Evolutionary conservation across 495 filamentous ascomycete genomes (phyloP).

Genomic region (Hyaloscypha finlandica): DNA sequence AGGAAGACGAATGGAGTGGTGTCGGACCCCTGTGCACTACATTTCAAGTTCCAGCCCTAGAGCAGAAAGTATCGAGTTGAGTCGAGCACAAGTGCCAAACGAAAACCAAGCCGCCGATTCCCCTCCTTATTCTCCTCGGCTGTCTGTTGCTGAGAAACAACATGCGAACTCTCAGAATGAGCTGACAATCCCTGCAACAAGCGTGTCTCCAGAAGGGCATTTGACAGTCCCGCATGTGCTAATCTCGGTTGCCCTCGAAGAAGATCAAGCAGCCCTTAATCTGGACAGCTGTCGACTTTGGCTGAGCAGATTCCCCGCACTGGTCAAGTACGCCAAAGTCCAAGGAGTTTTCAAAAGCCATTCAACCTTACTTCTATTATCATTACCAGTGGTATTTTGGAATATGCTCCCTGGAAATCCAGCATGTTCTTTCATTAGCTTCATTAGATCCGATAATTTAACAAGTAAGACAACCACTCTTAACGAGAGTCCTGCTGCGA

Average conservation of each 20-base stretch:
- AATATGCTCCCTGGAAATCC: background rate
- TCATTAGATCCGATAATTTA: background rate
- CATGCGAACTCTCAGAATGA: background rate
- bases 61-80: constrained; percentile 6
- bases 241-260: constrained; percentile 54
- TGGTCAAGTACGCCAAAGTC: constrained; percentile 52
- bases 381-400: constrained; percentile 35
- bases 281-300: constrained; percentile 50
- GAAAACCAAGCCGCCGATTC: background rate
- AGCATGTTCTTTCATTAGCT: background rate
- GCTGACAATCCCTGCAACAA: background rate
- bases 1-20: constrained; percentile 1
- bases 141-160: no score
- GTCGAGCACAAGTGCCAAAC: background rate
- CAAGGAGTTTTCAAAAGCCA: constrained; percentile 56
- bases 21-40: constrained; percentile 10
- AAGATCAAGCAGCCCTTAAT: constrained; percentile 45
- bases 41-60: background rate
- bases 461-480: no score
- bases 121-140: no score
- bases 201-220: background rate
- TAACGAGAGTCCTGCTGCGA: no score
- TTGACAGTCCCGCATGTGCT: constrained; percentile 52
- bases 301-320: constrained; percentile 47
- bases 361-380: constrained; percentile 50